Conservation (phyloP, 306 rosid genomes). For the Gastrolobium villosum region DNA sequence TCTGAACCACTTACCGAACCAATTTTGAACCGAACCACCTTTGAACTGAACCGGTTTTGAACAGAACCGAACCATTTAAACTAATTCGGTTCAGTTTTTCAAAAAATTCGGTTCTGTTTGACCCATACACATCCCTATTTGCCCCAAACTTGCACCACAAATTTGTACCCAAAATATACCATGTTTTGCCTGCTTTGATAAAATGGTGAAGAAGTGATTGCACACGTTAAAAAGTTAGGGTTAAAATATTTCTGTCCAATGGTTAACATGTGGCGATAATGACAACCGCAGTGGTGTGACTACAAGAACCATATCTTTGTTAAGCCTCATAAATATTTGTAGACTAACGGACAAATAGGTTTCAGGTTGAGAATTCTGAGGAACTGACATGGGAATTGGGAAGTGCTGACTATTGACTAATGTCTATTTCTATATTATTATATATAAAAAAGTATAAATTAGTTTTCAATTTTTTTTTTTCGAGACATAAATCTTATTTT, state of each 20-base stretch:
- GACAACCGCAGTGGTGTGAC: constrained; percentile 31
- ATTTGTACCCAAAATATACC: neutral
- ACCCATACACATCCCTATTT: too few relatives aligned
- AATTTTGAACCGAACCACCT: too few relatives aligned
- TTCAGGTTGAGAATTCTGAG: constrained; percentile 24
- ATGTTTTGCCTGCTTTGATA: neutral
- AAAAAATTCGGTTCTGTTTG: too few relatives aligned
- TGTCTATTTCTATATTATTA: neutral
- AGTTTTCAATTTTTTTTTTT: neutral
- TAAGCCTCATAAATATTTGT: constrained; percentile 18
- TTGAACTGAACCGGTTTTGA: too few relatives aligned
- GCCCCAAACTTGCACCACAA: neutral
- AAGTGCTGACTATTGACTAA: constrained; percentile 13
- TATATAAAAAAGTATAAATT: neutral
- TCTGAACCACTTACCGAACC: too few relatives aligned
- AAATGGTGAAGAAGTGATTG: neutral
- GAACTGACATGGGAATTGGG: neutral
- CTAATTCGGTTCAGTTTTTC: too few relatives aligned
- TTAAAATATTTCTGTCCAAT: constrained; percentile 15
- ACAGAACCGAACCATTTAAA: too few relatives aligned
- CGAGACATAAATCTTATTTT: neutral
- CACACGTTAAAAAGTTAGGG: neutral
- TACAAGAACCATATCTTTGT: constrained; percentile 7
- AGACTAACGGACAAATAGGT: constrained; percentile 18
- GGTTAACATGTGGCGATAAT: constrained; percentile 13